Conservation (phyloP, 306 rosid genomes). For the Trichosanthes cucumerina region DNA sequence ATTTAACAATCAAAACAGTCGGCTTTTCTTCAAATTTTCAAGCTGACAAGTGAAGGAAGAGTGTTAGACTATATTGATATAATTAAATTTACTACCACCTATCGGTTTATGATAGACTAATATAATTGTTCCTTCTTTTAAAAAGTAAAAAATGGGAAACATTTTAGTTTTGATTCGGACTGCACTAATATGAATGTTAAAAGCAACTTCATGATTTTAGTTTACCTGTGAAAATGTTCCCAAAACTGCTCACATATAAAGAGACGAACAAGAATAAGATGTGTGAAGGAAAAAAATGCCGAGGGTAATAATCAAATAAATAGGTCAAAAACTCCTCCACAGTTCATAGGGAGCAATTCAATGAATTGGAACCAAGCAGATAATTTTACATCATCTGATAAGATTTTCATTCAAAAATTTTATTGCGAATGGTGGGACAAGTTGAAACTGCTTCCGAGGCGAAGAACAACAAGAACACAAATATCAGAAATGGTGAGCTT, state of each 20-base stretch:
- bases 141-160: too few species aligned
- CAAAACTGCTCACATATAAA: neutral
- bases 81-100: too few species aligned
- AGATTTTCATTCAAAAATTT: neutral
- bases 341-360: neutral
- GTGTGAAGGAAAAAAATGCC: neutral
- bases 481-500: neutral
- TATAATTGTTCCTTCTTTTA: too few species aligned
- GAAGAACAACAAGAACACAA: neutral
- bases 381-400: constrained; percentile 7
- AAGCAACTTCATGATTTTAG: too few species aligned
- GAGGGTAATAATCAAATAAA: neutral
- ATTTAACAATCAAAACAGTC: too few species aligned
- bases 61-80: too few species aligned
- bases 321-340: constrained; percentile 9
- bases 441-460: neutral
- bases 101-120: too few species aligned
- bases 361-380: constrained; percentile 3
- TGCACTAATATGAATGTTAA: too few species aligned
- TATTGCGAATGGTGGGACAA: neutral
- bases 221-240: neutral
- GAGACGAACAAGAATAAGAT: neutral
- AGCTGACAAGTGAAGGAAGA: too few species aligned
- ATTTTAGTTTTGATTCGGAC: too few species aligned
- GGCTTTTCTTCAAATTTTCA: too few species aligned